Evolutionary conservation across 139 green algal genomes (phyloP).

Genomic region (Chlorella sp.): DNA sequence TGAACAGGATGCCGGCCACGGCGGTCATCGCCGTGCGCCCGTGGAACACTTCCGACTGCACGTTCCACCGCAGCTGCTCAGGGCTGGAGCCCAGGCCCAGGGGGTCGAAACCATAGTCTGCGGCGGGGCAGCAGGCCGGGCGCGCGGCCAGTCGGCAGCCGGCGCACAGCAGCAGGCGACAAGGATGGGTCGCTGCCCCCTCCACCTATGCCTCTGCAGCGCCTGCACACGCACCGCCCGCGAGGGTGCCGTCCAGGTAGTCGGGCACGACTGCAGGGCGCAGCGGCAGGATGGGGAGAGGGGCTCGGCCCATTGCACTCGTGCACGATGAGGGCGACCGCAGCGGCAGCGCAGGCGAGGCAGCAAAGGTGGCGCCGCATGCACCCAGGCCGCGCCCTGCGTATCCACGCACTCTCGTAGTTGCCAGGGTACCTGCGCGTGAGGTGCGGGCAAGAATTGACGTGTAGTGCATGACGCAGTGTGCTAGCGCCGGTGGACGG

Average conservation of each 20-base stretch:
- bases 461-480: too few species aligned
- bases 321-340: too few species aligned
- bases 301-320: too few species aligned
- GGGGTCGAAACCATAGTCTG: conserved; percentile 85
- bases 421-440: conserved; percentile 48
- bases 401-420: not conserved
- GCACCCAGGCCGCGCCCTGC: not conserved
- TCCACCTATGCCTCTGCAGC: not conserved
- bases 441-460: too few species aligned
- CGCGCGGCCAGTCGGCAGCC: not conserved
- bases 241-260: conserved; percentile 48
- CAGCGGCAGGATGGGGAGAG: too few species aligned
- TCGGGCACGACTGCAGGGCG: conserved; percentile 28
- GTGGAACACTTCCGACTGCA: conserved; percentile 59
- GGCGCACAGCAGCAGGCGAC: not conserved
- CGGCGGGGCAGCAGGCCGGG: not conserved
- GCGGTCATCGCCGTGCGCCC: conserved; percentile 56
- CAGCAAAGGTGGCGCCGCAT: too few species aligned
- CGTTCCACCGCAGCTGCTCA: conserved; percentile 59
- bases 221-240: conserved; percentile 13
- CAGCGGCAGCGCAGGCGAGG: too few species aligned
- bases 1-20: conserved; percentile 47
- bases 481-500: too few species aligned
- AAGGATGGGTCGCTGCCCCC: not conserved
- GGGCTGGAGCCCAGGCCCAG: conserved; percentile 76